A percentile compares a stretch with the other conserved stretches of the same genome.
Conservation (phyloP, 2,329 filamentous ascomycete species). For the Ascochyta pisi region DNA sequence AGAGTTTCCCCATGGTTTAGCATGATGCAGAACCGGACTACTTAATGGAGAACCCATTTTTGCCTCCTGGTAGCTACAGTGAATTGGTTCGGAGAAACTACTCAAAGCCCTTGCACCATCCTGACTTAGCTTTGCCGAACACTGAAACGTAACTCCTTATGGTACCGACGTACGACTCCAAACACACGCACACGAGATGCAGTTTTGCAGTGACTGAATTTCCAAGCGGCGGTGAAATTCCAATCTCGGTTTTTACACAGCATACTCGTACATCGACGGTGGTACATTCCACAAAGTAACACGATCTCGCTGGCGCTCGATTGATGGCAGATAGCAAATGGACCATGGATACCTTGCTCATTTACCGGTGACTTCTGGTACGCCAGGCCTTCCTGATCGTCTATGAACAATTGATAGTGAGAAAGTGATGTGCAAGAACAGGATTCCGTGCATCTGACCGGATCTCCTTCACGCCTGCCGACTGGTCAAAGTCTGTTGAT, state of each 20-base stretch:
- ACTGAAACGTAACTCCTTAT: neutral
- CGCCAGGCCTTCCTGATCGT: neutral
- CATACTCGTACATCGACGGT: neutral
- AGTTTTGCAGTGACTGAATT: neutral
- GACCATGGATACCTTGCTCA: neutral
- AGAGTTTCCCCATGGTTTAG: neutral
- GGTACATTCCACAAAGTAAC: constrained; percentile 1
- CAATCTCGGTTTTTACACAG: neutral
- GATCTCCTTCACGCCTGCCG: constrained; percentile 1
- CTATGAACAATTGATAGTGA: neutral
- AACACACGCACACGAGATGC: neutral
- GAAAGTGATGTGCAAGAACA: constrained; percentile 2
- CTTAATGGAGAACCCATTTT: neutral
- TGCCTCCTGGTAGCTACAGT: neutral
- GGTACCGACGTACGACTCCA: neutral
- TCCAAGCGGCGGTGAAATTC: constrained; percentile 2
- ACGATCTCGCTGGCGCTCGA: neutral
- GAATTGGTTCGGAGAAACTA: neutral
- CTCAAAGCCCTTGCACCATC: neutral
- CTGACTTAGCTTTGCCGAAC: constrained; percentile 2
- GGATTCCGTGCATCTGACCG: constrained; percentile 6
- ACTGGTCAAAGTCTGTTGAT: neutral
- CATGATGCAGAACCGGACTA: neutral
- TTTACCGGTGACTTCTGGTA: neutral
- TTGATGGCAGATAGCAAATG: neutral